Evolutionary conservation across 768 basidiomycete genomes (phyloP), one percentile per base, ranked within the genome.

Genomic region (Phylloporus arenicola): DNA sequence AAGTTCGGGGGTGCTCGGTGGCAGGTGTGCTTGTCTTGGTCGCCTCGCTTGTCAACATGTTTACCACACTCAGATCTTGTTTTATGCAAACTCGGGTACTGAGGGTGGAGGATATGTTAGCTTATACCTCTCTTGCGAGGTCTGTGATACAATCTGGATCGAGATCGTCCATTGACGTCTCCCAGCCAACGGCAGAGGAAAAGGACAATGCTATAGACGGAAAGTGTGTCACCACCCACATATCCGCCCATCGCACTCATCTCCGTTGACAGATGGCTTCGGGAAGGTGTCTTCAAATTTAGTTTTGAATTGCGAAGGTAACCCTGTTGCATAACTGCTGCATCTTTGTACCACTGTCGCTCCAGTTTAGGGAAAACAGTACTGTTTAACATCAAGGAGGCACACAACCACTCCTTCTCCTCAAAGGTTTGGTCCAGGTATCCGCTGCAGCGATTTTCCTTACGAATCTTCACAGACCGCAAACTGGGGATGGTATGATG

Each of bases 281-380:
- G 91, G 14, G 86, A 90, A 50, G 90, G 90, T 1, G 70, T 85
- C n/a, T 92, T 81, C 70, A 89, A 83, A 60, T 93, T 92, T 65
- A 82, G 78, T 52, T 92, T 93, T 57, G 90, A 92, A 61, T 72
- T 92, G 57, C 79, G 81, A 61, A 86, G 80, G 88, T 83, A 56
- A 56, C 63, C 19, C 25, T 4, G n/a, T 25, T 42, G 17, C 14
- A 22, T 31, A 34, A 2, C 19, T 10, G 3, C 20, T 14, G 12
- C 25, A 41, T 43, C 24, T 19, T 37, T 14, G 8, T 34, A 1
- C 12, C 11, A 14, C n/a, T 16, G 4, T 22, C 35, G 29, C 38
- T 45, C 27, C 30, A 74, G 69, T 47, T 20, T 69, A n/a, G 64
- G 79, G 69, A 84, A 80, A 60, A 73, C 70, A 1, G 64, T 77